Conservation (phyloP, 176 grass and related monocot species). For the Aegilops speltoides region DNA sequence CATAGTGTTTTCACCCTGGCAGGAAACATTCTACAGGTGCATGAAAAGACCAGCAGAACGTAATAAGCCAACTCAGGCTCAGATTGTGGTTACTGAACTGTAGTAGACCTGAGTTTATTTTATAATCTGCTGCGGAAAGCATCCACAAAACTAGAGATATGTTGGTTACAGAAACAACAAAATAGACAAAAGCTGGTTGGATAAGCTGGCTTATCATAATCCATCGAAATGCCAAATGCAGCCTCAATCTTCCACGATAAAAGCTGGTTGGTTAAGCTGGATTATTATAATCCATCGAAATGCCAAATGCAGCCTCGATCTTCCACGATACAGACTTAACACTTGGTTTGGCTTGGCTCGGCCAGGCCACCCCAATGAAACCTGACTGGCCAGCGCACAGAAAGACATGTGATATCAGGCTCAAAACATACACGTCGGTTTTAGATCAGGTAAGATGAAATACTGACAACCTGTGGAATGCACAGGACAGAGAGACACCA, state of each 20-base stretch:
- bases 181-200: too few species aligned
- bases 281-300: too few species aligned
- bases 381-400: background rate
- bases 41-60: background rate
- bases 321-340: background rate
- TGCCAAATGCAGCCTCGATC: background rate
- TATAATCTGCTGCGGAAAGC: too few species aligned
- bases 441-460: slow-evolving; percentile 7
- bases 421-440: background rate
- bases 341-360: background rate
- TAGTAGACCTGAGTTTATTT: too few species aligned
- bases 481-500: background rate
- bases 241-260: too few species aligned
- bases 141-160: too few species aligned
- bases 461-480: background rate
- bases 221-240: too few species aligned
- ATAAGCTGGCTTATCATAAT: too few species aligned
- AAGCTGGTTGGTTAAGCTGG: too few species aligned
- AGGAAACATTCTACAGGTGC: background rate
- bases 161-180: too few species aligned
- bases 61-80: background rate
- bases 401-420: background rate
- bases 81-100: too few species aligned
- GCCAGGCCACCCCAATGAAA: slow-evolving; percentile 7
- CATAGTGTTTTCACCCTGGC: background rate